These are phyloP conservation scores for Collybia nuda DNA, from an alignment of 768 basidiomycete genomes.

Conservation along the genomic window DNA sequence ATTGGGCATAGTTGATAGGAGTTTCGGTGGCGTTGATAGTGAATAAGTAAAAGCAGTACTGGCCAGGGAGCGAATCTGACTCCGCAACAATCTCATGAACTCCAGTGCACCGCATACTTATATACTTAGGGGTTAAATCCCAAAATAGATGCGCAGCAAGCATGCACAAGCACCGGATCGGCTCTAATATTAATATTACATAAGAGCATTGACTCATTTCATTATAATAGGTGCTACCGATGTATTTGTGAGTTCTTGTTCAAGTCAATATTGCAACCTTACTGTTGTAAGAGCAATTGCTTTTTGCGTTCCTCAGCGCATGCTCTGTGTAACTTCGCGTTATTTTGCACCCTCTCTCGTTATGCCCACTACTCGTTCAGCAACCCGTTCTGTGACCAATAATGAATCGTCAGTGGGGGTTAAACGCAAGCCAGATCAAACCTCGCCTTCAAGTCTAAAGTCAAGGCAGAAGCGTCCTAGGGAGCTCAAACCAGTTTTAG, in stretches of 20 bases:
- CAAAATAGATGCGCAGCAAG: too few relatives aligned
- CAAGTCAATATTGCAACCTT: too few relatives aligned
- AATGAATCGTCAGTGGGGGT: slow-evolving; percentile 5
- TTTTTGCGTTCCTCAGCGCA: neutral
- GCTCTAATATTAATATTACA: neutral
- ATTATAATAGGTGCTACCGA: too few relatives aligned
- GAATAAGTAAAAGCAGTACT: neutral
- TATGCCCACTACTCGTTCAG: slow-evolving; percentile 35
- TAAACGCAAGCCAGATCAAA: slow-evolving; percentile 16
- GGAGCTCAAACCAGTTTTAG: slow-evolving; percentile 1
- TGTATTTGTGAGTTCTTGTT: too few relatives aligned
- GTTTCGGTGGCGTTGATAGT: neutral
- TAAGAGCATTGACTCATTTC: neutral
- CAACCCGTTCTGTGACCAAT: slow-evolving; percentile 15
- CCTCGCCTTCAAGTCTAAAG: slow-evolving; percentile 3
- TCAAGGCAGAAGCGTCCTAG: slow-evolving; percentile 10
- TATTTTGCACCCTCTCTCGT: slow-evolving; percentile 1
- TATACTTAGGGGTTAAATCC: too few relatives aligned
- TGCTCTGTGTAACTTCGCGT: neutral
- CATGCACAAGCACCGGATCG: too few relatives aligned
- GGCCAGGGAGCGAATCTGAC: neutral
- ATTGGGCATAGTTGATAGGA: neutral
- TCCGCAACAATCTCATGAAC: neutral
- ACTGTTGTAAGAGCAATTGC: too few relatives aligned
- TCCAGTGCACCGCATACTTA: too few relatives aligned